Evolutionary conservation across 306 rosid genomes (phyloP).

Genomic region (Canavalia ensiformis): DNA sequence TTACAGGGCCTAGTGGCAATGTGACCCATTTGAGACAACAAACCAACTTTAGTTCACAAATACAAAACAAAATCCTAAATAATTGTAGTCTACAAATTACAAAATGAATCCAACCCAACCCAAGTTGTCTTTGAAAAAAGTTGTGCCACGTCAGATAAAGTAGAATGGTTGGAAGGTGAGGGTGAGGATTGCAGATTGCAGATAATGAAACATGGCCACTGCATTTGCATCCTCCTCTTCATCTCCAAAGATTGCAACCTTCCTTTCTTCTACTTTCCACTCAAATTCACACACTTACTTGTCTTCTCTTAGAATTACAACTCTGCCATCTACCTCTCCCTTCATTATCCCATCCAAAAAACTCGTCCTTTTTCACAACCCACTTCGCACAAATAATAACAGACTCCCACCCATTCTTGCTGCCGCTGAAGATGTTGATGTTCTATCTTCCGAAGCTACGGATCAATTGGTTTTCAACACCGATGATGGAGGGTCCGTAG

Average conservation of each 20-base stretch:
- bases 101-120: neutral
- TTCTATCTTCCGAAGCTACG: slow-evolving; percentile 56
- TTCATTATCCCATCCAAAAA: slow-evolving; percentile 40
- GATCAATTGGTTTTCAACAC: slow-evolving; percentile 60
- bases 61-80: too few relatives aligned
- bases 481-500: slow-evolving; percentile 58
- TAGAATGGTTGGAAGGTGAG: slow-evolving; percentile 37
- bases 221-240: slow-evolving; percentile 41
- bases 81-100: too few relatives aligned
- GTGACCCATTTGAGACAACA: too few relatives aligned
- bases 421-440: slow-evolving; percentile 56
- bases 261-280: slow-evolving; percentile 44
- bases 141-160: slow-evolving; percentile 35
- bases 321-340: slow-evolving; percentile 40
- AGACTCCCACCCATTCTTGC: slow-evolving; percentile 43
- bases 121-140: neutral
- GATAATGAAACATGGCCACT: slow-evolving; percentile 45
- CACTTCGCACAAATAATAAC: slow-evolving; percentile 17
- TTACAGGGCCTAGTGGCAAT: too few relatives aligned
- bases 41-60: too few relatives aligned
- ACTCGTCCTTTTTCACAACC: slow-evolving; percentile 41
- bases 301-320: slow-evolving; percentile 22
- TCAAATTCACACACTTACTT: slow-evolving; percentile 43
- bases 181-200: slow-evolving; percentile 38
- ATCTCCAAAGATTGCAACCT: slow-evolving; percentile 53